Base-by-base conservation (phyloP, 169 alveolate species). In the Neospora caninum region DNA sequence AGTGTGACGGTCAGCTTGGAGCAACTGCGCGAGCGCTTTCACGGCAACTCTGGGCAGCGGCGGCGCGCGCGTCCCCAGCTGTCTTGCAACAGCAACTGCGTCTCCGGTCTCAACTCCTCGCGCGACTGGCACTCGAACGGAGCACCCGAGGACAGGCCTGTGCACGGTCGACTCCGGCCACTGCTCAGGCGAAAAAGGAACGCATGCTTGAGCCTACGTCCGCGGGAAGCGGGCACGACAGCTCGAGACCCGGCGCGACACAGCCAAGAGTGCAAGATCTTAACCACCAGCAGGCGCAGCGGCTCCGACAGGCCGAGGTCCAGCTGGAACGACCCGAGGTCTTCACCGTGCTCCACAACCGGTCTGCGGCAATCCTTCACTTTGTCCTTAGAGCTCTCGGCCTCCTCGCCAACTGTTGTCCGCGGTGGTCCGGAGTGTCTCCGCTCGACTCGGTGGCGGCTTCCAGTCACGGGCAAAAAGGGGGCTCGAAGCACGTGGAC, bases 381-480 rank as follows among this genome's bases (percentile, higher is more conserved):
- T 82, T 82, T 41, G 89, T 82, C 67, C 53, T 82, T 0, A 82
- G 89, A 29, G 53, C 89, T 9, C 67, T 82, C 42, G 54, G 42
- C 41, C 67, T 82, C 89, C 64, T 82, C 41, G 89, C 89, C 89
- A 31, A 82, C 7, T 38, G 41, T 31, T 82, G 89, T 49, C 89
- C 89, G 7, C 34, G 16, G 20, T 82, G 89, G 89, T 41, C 58
- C 13, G 58, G 54, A 82, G 64, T 67, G 20, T 9, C 49, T 2
- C 39, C 73, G 73, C 31, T 27, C 73, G 73, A 16, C 34, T 27
- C 73, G 4, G 73, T 27, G 73, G 73, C 73, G 34, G n/a, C 73
- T 64, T 27, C 73, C n/a, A 7, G 31, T 31, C 84, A 22, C 25
- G 84, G 39, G n/a, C 84, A 18, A n/a, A 34, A 73, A 13, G 39